phyloP scores from a whole-genome alignment of 1,284 basidiomycete species.

The Chalciporus sp. region DNA sequence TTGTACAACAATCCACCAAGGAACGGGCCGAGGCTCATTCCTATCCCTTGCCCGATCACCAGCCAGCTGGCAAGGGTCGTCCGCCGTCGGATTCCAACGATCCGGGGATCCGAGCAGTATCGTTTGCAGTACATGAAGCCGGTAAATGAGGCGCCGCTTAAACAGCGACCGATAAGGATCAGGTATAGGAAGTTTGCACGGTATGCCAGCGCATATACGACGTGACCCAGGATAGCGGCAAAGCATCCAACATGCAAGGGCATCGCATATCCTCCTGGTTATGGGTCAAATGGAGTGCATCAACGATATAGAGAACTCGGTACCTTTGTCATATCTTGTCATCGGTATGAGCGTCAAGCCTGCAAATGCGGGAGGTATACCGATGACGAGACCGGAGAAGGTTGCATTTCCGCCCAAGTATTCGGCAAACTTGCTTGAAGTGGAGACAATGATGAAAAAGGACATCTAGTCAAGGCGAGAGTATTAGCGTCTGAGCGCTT shows the following conservation, averaged over 20 bases:
- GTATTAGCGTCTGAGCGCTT: background rate
- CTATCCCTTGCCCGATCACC: slow-evolving; percentile 64
- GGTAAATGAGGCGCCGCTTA: slow-evolving; percentile 47
- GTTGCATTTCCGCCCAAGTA: slow-evolving; percentile 64
- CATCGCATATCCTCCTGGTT: slow-evolving; percentile 51
- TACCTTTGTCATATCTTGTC: slow-evolving; percentile 58
- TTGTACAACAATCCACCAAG: slow-evolving; percentile 64
- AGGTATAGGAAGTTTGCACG: slow-evolving; percentile 48
- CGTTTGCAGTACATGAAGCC: slow-evolving; percentile 58
- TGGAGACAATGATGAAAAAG: slow-evolving; percentile 71
- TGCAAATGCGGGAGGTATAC: slow-evolving; percentile 50
- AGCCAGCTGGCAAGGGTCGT: slow-evolving; percentile 67
- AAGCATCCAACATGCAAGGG: slow-evolving; percentile 48
- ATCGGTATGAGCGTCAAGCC: slow-evolving; percentile 57
- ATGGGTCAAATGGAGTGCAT: slow-evolving; percentile 2
- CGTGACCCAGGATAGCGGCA: slow-evolving; percentile 43
- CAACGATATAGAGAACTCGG: background rate
- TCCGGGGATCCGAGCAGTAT: slow-evolving; percentile 65
- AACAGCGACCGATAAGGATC: slow-evolving; percentile 50
- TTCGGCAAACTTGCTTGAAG: slow-evolving; percentile 62
- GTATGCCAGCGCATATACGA: slow-evolving; percentile 50
- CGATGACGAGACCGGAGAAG: slow-evolving; percentile 70
- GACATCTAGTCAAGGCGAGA: slow-evolving; percentile 45
- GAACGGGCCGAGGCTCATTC: slow-evolving; percentile 69
- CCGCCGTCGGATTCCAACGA: slow-evolving; percentile 65